Evolutionary conservation across 225 moss, liverwort and hornwort genomes (phyloP).

Genomic region (Climacium dendroides): DNA sequence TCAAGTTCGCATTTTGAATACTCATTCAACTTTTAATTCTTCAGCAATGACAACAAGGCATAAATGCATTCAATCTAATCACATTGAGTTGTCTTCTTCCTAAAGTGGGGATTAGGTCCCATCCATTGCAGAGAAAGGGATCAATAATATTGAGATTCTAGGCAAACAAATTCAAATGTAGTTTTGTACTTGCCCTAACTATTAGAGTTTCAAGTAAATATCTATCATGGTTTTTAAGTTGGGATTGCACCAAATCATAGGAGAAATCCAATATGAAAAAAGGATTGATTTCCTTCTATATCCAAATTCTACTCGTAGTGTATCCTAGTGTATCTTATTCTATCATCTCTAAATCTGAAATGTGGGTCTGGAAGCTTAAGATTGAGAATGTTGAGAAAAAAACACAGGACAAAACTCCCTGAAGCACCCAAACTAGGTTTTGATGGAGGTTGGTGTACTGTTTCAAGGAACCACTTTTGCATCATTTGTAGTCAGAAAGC

Average conservation of each 20-base stretch:
- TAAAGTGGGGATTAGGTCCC: rapidly evolving
- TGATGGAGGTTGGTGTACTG: too few relatives aligned
- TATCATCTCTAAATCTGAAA: background rate
- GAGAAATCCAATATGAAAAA: background rate
- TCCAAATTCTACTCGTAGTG: too few relatives aligned
- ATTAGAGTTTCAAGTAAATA: background rate
- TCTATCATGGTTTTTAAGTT: background rate
- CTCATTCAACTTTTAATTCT: background rate
- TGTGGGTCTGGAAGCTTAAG: rapidly evolving
- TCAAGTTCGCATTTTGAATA: background rate
- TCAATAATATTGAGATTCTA: background rate
- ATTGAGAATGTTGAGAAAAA: rapidly evolving
- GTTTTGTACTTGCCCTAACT: background rate
- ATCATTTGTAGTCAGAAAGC: background rate
- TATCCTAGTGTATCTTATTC: background rate
- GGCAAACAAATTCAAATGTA: rapidly evolving
- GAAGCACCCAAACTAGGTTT: background rate
- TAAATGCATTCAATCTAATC: background rate
- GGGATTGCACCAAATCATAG: rapidly evolving
- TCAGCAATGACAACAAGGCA: background rate
- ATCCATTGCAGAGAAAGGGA: background rate
- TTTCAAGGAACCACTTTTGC: background rate
- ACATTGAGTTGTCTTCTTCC: background rate
- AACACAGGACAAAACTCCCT: background rate
- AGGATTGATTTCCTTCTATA: too few relatives aligned